Evolutionary conservation across 2,329 filamentous ascomycete genomes (phyloP).

Genomic region (Colletotrichum sp.): DNA sequence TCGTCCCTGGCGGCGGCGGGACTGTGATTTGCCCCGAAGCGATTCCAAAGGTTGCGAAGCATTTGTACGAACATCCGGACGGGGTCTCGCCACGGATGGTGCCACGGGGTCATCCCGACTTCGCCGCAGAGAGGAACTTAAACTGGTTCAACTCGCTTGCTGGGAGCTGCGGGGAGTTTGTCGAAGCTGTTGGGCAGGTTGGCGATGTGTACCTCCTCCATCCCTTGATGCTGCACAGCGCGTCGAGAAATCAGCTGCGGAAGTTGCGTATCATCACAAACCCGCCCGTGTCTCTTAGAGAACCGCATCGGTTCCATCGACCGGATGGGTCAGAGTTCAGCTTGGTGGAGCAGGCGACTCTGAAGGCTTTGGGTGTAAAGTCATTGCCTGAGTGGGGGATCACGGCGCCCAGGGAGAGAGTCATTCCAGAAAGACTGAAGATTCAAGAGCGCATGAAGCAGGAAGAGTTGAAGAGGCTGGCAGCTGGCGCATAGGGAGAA

Average conservation of each 20-base stretch:
- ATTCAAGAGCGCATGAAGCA: conserved; percentile 30
- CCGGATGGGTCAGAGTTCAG: conserved; percentile 50
- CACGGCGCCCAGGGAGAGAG: conserved; percentile 48
- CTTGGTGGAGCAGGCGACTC: conserved; percentile 60
- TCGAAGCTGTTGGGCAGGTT: conserved; percentile 57
- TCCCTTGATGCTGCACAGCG: conserved; percentile 65
- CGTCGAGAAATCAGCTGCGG: conserved; percentile 38
- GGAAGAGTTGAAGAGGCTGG: conserved; percentile 45
- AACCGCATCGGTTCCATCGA: conserved; percentile 59
- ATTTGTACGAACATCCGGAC: conserved; percentile 66
- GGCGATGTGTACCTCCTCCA: conserved; percentile 66
- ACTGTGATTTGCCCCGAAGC: conserved; percentile 69
- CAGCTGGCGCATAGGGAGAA: conserved; percentile 17
- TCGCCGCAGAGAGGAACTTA: conserved; percentile 45
- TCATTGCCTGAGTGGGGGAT: conserved; percentile 58
- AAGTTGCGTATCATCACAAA: conserved; percentile 31
- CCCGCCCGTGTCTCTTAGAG: conserved; percentile 48
- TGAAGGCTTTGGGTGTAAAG: conserved; percentile 52
- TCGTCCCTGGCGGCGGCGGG: conserved; percentile 64
- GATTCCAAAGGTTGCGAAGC: conserved; percentile 60
- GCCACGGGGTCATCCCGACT: conserved; percentile 55
- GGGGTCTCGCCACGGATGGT: conserved; percentile 72
- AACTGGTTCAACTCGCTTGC: conserved; percentile 49
- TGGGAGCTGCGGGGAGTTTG: conserved; percentile 49
- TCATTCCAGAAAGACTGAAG: conserved; percentile 46